These are phyloP conservation scores for Pyrenophora tritici-repentis DNA, from an alignment of 2,329 filamentous ascomycete species.

Conservation along the genomic window DNA sequence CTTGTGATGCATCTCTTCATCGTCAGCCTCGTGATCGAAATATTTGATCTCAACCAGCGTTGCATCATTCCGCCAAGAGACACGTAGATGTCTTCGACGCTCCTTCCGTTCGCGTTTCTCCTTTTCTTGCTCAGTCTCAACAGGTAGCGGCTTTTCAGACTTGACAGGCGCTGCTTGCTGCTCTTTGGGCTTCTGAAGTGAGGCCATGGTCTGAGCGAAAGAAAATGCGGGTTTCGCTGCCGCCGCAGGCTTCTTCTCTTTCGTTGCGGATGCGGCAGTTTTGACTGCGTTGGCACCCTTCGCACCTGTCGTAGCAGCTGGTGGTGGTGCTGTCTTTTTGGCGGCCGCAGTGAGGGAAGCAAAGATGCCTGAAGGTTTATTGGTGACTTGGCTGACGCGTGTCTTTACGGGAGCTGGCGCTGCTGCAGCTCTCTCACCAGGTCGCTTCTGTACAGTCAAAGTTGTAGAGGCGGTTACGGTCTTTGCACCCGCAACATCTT, in stretches of 20 bases:
- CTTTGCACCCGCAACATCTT: conserved; percentile 19
- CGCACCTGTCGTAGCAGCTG: conserved; percentile 25
- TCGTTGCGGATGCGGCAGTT: conserved; percentile 22
- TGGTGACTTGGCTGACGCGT: conserved; percentile 46
- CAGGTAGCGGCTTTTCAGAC: conserved; percentile 57
- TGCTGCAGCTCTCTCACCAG: conserved; percentile 33
- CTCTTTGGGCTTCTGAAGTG: conserved; percentile 59
- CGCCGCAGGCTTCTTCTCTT: conserved; percentile 37
- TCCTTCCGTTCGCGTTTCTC: conserved; percentile 73
- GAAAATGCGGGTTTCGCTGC: conserved; percentile 44
- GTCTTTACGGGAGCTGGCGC: conserved; percentile 36
- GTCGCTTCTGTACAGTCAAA: conserved; percentile 31
- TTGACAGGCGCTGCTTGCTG: conserved; percentile 53
- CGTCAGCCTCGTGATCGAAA: conserved; percentile 73
- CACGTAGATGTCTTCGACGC: conserved; percentile 69
- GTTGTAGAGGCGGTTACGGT: conserved; percentile 13
- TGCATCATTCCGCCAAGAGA: conserved; percentile 71
- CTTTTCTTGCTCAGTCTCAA: conserved; percentile 71
- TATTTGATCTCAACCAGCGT: conserved; percentile 69
- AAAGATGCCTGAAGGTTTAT: conserved; percentile 54
- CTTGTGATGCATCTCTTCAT: conserved; percentile 65
- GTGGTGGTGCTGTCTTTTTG: conserved; percentile 48
- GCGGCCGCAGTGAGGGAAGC: conserved; percentile 52
- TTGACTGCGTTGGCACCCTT: conserved; percentile 36
- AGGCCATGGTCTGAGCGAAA: conserved; percentile 49